Evolutionary conservation across 495 filamentous ascomycete species (phyloP).

Genomic region (Tuber magnatum): DNA sequence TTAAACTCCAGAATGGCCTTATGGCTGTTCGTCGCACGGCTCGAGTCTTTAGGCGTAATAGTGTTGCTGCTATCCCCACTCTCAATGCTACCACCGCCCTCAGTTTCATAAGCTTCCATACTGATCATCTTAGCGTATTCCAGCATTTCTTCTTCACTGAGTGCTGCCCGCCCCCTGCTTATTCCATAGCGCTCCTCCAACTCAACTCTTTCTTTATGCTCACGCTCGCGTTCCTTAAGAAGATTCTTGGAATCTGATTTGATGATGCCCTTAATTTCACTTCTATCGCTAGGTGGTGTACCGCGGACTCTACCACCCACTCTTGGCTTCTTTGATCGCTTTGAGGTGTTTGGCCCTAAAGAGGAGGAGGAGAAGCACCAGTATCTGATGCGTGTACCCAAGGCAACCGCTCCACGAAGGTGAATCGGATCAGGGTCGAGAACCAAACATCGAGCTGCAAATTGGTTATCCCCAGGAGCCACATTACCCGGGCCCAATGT

Average conservation of each 20-base stretch:
- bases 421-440: constrained; percentile 84
- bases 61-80: constrained; percentile 23
- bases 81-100: constrained; percentile 41
- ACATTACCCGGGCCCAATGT: constrained; percentile 44
- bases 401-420: constrained; percentile 83
- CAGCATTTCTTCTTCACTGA: constrained; percentile 80
- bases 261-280: constrained; percentile 69
- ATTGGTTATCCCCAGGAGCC: constrained; percentile 62
- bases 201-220: constrained; percentile 52
- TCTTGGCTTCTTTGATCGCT: constrained; percentile 38
- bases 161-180: constrained; percentile 67
- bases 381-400: constrained; percentile 79
- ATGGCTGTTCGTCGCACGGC: constrained; percentile 41
- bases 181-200: constrained; percentile 67
- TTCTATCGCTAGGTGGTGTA: constrained; percentile 50
- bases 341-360: constrained; percentile 46
- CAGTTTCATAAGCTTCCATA: constrained; percentile 59
- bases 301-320: constrained; percentile 54
- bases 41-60: constrained; percentile 20
- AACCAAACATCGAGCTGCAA: constrained; percentile 71
- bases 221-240: constrained; percentile 52
- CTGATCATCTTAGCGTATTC: constrained; percentile 85
- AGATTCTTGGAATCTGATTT: constrained; percentile 59
- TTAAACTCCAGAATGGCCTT: constrained; percentile 43
- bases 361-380: constrained; percentile 81